Conservation (phyloP, 73 alveolate genomes). For the Paramecium primaurelia region DNA sequence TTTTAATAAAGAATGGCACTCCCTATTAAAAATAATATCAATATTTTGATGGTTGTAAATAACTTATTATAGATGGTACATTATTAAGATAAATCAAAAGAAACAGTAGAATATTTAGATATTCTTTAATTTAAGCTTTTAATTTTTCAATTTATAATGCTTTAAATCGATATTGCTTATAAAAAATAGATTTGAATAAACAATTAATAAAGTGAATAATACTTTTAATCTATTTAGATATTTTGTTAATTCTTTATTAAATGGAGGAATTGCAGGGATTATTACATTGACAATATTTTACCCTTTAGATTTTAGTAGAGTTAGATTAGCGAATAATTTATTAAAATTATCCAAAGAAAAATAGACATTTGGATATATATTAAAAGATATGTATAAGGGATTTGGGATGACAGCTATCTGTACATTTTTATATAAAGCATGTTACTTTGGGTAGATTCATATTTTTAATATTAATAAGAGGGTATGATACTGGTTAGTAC, state of each 20-base stretch:
- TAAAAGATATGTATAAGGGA: conserved; percentile 54
- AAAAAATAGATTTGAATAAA: neutral
- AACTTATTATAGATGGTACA: neutral
- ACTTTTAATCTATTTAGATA: neutral
- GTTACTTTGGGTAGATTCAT: conserved; percentile 65
- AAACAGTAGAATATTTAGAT: neutral
- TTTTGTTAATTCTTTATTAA: neutral
- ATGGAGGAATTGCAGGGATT: conserved; percentile 87
- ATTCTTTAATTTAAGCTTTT: neutral
- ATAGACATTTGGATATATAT: conserved; percentile 61
- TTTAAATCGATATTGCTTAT: neutral
- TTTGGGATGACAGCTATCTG: conserved; percentile 51
- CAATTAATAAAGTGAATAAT: neutral
- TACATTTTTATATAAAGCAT: conserved; percentile 80
- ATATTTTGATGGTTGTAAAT: neutral
- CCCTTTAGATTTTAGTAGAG: conserved; percentile 76
- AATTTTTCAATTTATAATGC: neutral
- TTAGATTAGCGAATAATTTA: conserved; percentile 73
- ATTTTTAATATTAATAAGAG: conserved; percentile 69
- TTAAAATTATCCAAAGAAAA: conserved; percentile 65
- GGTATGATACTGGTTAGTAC: neutral
- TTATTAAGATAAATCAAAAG: neutral
- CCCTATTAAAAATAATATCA: neutral
- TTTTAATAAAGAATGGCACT: neutral
- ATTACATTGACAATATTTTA: conserved; percentile 66